Base-by-base conservation (phyloP, 2,329 filamentous ascomycete genomes). In the Colletotrichum somersetense region DNA sequence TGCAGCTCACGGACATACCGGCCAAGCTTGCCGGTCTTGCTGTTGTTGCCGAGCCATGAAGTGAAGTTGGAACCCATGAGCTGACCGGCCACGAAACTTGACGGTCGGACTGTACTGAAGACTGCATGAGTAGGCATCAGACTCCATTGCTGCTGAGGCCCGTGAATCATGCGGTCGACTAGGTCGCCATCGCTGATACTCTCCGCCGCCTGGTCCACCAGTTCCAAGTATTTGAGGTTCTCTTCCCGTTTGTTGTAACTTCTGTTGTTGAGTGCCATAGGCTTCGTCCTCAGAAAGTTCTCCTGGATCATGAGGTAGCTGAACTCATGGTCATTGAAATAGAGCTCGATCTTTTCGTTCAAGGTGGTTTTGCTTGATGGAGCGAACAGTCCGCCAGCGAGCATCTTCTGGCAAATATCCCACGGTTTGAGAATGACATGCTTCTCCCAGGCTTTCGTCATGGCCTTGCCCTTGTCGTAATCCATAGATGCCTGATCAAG, bases 271-370 rank as follows among this genome's bases (percentile, higher is more conserved):
- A 93, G 84, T 5, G 82, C 86, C 73, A 91, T 87, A 3, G 96
- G 96, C 73, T 91, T 93, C 2, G 94, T 95, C 74, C 91, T 92
- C 16, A 99, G 87, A 77, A 99, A 99, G 79, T 99, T 99, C 81
- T 99, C 97, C 80, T 99, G 96, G 58, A 99, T 91, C 96, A 99
- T 98, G 65, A 99, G 86, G 78, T 92, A 96, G 78, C 95, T 98
- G 83, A 98, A 97, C 77, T 99, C 96, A 79, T 99, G 96, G 77
- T 99, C 96, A 81, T 99, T 98, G 86, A 99, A 99, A 81, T 99
- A 99, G 1, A 99, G 89, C 82, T 99, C 96, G 74, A 97, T 96
- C 86, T 99, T 99, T 81, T 99, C 96, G 79, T 98, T 98, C 46
- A 99, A 85, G 0, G 94, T 97, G 3, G 93, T 86, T 75, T 94